Evolutionary conservation across 108 stramenopile genomes (phyloP), one percentile per base, ranked within the genome.

Genomic region (Nitzschia sp.): DNA sequence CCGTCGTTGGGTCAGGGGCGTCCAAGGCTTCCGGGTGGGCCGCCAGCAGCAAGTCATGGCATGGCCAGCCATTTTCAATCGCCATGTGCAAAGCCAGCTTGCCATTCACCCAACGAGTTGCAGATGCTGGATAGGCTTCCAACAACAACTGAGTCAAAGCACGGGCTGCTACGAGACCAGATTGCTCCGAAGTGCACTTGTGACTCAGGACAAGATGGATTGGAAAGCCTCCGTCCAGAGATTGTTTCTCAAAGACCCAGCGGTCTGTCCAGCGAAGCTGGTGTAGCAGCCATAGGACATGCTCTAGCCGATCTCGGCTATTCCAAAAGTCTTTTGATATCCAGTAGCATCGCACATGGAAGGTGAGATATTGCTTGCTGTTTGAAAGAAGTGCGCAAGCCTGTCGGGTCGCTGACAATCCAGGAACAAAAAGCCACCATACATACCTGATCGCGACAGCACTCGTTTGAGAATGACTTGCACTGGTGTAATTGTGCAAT

Each of bases 1-100:
- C 57, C 22, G 69, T 50, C 38, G 45, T 57, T 33, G 41, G 25
- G 52, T 77, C 76, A 13, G 27, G 62, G 8, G 54, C 19, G 22
- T 77, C 30, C 46, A 77, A 45, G 23, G 69, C 44, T 23, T 71
- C 58, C 5, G 76, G 76, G n/a, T 63, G 44, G 25, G 68, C 63
- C 1, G 61, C 69, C 34, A 77, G 28, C 2, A 77, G 45, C 46
- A 65, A 31, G 32, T 87, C 85, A 45, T 83, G 79, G 57, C 76
- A 81, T 13, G 82, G 82, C 86, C 86, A 87, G 1, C 83, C 83
- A 68, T 87, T 81, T 52, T 87, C 83, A 16, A 84, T 32, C 0
- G 86, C 86, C 19, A 84, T 58, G 53, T 83, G 82, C 32, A 86
- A 53, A 9, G 85, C 77, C 6, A 81, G 69, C 31, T 71, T 68